Base-by-base conservation (phyloP, 2,329 filamentous ascomycete species). In the Ophiosphaerella herpotricha region DNA sequence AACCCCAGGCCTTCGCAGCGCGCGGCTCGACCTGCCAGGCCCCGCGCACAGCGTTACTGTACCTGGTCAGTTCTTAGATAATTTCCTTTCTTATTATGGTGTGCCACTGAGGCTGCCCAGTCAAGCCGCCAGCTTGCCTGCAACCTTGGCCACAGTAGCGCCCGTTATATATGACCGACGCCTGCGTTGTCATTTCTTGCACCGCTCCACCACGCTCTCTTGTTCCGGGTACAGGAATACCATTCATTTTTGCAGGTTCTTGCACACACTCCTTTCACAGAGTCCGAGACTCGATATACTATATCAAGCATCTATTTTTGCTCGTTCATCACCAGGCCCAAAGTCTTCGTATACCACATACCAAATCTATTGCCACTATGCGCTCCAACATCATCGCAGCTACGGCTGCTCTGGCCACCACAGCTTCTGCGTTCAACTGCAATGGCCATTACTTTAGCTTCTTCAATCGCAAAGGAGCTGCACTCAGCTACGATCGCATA, bases 371-470 rank as follows among this genome's bases (percentile, higher is more conserved):
- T 54, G 44, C 45, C 56, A 66, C 38, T 38, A 73, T 73, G 68
- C 57, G 60, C 55, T 55, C 57, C 48, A 67, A 60, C 50, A 29
- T 67, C 23, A 34, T 65, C 37, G 56, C 63, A 16, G 50, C 70
- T 33, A 63, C 67, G 39, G 70, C 66, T 46, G 61, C 54, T 33
- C 50, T 72, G 43, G 64, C 64, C 43, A 64, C 64, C 47, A 68
- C 67, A 11, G 66, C 59, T 33, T 58, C 64, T 18, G 70, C 66
- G 6, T 69, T 71, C 50, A 63, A 69, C 46, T 73, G 71, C 61
- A 51, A 52, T 46, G 71, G 71, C n/a, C 61, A 70, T 39, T 74
- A 74, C 52, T 74, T 74, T 60, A 66, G 62, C 54, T 71, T 73
- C 52, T 73, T 68, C 60, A 73, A 74, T 53, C 71, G 71, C 43